Percentiles rank a stretch among this genome's conserved stretches.
These are phyloP conservation scores for Alternaria triticimaculans DNA, from an alignment of 2,329 filamentous ascomycete species.

Conservation along the genomic window DNA sequence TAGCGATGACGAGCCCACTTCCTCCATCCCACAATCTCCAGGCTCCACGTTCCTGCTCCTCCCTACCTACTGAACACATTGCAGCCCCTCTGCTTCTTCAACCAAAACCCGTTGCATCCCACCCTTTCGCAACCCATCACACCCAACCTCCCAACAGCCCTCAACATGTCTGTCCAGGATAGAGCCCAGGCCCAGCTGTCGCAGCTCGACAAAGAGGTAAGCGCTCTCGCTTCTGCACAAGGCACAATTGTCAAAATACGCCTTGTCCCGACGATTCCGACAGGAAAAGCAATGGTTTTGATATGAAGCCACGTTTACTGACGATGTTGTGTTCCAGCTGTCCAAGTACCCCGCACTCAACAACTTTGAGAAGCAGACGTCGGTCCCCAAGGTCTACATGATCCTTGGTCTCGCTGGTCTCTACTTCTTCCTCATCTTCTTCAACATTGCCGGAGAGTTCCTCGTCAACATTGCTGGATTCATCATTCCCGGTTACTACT, in stretches of 20 bases:
- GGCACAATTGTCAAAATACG: constrained; percentile 16
- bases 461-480: constrained; percentile 88
- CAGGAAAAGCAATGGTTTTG: background rate
- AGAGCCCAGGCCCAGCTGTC: constrained; percentile 77
- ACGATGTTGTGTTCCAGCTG: constrained; percentile 62
- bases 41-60: constrained; percentile 20
- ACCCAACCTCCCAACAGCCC: constrained; percentile 14
- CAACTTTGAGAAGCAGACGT: constrained; percentile 85
- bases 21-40: constrained; percentile 39
- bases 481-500: constrained; percentile 84
- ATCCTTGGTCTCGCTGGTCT: constrained; percentile 76
- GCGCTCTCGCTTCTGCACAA: constrained; percentile 40
- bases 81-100: constrained; percentile 4
- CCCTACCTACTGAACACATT: constrained; percentile 26
- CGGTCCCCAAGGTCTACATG: constrained; percentile 84
- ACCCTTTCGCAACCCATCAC: constrained; percentile 1
- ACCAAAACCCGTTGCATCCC: constrained; percentile 10
- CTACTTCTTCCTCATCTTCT: constrained; percentile 91
- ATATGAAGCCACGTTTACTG: constrained; percentile 21
- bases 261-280: background rate
- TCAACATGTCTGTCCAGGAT: constrained; percentile 76
- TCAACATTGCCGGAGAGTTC: constrained; percentile 89
- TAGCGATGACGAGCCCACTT: constrained; percentile 43
- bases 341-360: constrained; percentile 84
- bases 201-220: constrained; percentile 83